Evolutionary conservation across 192 early-diverging fungal species (phyloP), one percentile per base, ranked within the genome.

Genomic region (Linnemannia exigua): DNA sequence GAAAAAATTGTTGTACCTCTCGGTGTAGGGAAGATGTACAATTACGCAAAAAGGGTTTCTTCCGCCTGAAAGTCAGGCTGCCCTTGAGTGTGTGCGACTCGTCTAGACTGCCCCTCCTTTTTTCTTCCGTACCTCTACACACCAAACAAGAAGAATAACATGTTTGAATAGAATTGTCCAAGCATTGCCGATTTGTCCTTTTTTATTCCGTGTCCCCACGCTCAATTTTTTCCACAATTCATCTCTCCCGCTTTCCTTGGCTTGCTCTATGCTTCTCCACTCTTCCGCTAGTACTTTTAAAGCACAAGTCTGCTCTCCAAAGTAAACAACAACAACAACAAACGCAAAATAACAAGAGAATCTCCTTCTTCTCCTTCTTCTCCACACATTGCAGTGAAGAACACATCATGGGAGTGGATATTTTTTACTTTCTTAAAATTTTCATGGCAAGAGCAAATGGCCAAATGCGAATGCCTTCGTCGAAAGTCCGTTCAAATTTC

Each of bases 251-350:
- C 58, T 63, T 20, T 52, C 51, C 19, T n/a, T n/a, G n/a, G 41
- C 25, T 28, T n/a, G 11, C 58, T 63, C 58, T 15, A 14, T 25
- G 12, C 58, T 63, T 15, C 54, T 63, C 28, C 58, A 63, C 58
- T 63, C 58, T 63, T 31, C 58, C 58, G 14, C 58, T 63, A 63
- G 58, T 63, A n/a, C 52, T 54, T 54, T 54, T 54, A 54, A 54
- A 54, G 52, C 15, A 44, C 41, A 9, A 44, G 9, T 3, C 9
- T 44, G 9, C 41, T 44, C 9, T 44, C 50, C 54, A 58, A 58
- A 11, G 3, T 9, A 11, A n/a, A 9, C 25, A 25, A 54, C 52
- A 31, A 63, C 58, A 63, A 31, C 12, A 20, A 20, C 51, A n/a
- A n/a, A n/a, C n/a, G n/a, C n/a, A n/a, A n/a, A 11, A 48, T 4